A percentile compares a stretch with the other conserved stretches of the same genome.
Conservation (phyloP, 257 asterid species). For the Leptodermis oblonga region DNA sequence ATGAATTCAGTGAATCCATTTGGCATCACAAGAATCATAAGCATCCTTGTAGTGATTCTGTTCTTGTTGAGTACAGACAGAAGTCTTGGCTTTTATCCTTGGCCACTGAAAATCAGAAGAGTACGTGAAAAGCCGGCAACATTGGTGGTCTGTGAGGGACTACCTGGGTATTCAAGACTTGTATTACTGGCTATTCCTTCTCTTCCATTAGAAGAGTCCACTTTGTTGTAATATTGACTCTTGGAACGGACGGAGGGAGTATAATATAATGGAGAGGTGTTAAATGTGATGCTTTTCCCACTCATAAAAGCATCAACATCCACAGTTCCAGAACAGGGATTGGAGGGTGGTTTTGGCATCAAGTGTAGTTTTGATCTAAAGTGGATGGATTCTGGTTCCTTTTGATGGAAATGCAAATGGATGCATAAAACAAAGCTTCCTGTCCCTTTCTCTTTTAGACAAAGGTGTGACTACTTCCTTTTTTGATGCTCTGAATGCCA, state of each 20-base stretch:
- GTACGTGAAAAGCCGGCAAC: too few relatives aligned
- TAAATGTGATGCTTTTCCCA: conserved; percentile 40
- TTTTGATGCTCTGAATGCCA: conserved; percentile 18
- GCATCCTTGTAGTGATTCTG: neutral
- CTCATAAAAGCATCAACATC: conserved; percentile 40
- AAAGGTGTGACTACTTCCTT: conserved; percentile 21
- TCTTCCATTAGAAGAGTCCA: too few relatives aligned
- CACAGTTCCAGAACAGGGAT: neutral
- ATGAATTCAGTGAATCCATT: neutral
- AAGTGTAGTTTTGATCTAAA: conserved; percentile 16
- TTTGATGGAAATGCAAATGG: conserved; percentile 13
- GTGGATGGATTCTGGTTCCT: conserved; percentile 34
- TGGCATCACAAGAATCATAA: neutral
- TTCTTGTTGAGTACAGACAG: neutral
- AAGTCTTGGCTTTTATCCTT: neutral
- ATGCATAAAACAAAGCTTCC: conserved; percentile 16
- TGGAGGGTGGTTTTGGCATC: conserved; percentile 17
- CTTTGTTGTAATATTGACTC: too few relatives aligned
- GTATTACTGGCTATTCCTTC: neutral
- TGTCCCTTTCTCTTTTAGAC: conserved; percentile 31
- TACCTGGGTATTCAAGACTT: too few relatives aligned
- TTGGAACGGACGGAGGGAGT: too few relatives aligned
- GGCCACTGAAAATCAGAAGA: too few relatives aligned
- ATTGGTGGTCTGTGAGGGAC: neutral
- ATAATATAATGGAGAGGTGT: too few relatives aligned